Evolutionary conservation across 495 filamentous ascomycete genomes (phyloP).

Genomic region (Neohortaea acidophila): DNA sequence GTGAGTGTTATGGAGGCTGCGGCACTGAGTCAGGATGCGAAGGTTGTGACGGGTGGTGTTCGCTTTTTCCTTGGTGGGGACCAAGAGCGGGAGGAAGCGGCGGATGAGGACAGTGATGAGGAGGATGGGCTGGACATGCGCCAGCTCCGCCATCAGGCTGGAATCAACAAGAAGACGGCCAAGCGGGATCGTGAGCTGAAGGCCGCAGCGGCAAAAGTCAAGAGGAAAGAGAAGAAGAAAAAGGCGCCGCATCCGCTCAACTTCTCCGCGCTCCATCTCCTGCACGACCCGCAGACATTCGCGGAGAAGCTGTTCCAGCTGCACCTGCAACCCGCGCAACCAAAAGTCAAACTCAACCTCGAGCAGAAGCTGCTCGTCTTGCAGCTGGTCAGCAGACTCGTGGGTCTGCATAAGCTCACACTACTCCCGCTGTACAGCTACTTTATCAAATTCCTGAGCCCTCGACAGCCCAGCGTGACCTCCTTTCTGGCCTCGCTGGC

Average conservation of each 20-base stretch:
- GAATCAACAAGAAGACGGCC: slow-evolving; percentile 89
- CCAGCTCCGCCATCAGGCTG: slow-evolving; percentile 64
- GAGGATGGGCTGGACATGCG: slow-evolving; percentile 61
- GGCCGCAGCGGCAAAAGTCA: slow-evolving; percentile 61
- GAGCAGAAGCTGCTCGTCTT: slow-evolving; percentile 80
- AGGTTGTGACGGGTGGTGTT: slow-evolving; percentile 73
- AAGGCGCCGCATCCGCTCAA: slow-evolving; percentile 72
- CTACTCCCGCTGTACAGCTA: slow-evolving; percentile 76
- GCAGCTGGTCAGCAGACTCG: slow-evolving; percentile 75
- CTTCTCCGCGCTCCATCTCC: slow-evolving; percentile 92
- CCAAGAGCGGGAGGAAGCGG: slow-evolving; percentile 79
- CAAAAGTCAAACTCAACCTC: slow-evolving; percentile 53
- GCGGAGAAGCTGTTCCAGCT: slow-evolving; percentile 81
- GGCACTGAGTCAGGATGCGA: slow-evolving; percentile 65
- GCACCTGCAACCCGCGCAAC: slow-evolving; percentile 74
- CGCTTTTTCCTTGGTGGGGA: slow-evolving; percentile 93
- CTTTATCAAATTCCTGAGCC: slow-evolving; percentile 70
- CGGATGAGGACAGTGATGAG: slow-evolving; percentile 81
- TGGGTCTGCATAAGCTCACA: slow-evolving; percentile 82
- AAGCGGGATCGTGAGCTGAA: slow-evolving; percentile 69
- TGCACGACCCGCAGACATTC: slow-evolving; percentile 92
- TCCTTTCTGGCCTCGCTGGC: slow-evolving; percentile 87
- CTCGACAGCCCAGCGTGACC: slow-evolving; percentile 82
- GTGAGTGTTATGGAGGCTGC: slow-evolving; percentile 94
- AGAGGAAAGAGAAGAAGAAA: slow-evolving; percentile 75